Percentiles rank a stretch among this genome's conserved stretches.
These are phyloP conservation scores for Iodosphaeria phyllophila DNA, from an alignment of 2,329 filamentous ascomycete species.

Conservation along the genomic window DNA sequence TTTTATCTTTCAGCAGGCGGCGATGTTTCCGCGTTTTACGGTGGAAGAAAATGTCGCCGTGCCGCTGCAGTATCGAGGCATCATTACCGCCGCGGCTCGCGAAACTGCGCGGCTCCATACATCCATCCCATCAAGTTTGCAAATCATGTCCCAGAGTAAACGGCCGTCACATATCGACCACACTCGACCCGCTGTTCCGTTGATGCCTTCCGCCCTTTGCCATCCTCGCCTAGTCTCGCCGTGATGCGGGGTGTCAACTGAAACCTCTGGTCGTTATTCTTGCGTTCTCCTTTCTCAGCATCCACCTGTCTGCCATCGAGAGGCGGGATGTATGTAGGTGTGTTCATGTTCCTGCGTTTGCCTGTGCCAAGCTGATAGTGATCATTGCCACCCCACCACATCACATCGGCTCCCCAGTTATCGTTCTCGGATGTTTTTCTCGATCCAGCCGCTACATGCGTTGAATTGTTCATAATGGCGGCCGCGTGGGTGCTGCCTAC, in stretches of 20 bases:
- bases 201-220: conserved; percentile 47
- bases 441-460: conserved; percentile 40
- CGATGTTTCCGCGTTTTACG: too few species aligned
- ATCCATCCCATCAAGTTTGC: too few species aligned
- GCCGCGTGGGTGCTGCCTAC: conserved; percentile 67
- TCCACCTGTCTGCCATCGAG: conserved; percentile 43
- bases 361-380: conserved; percentile 85
- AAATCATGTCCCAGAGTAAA: conserved; percentile 51
- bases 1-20: too few species aligned
- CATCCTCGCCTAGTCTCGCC: conserved; percentile 39
- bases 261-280: conserved; percentile 50
- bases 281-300: conserved; percentile 37
- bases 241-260: conserved; percentile 63
- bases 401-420: conserved; percentile 74
- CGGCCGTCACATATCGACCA: conserved; percentile 61
- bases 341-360: conserved; percentile 61
- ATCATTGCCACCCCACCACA: conserved; percentile 95
- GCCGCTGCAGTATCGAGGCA: too few species aligned
- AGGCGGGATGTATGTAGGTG: conserved; percentile 62
- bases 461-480: conserved; percentile 69
- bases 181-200: conserved; percentile 82
- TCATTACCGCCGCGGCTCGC: too few species aligned
- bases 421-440: conserved; percentile 38
- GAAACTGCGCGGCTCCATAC: too few species aligned
- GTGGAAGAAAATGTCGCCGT: too few species aligned